Evolutionary conservation across 2,329 filamentous ascomycete species (phyloP).

Genomic region (Tolypocladium ovalisporum): DNA sequence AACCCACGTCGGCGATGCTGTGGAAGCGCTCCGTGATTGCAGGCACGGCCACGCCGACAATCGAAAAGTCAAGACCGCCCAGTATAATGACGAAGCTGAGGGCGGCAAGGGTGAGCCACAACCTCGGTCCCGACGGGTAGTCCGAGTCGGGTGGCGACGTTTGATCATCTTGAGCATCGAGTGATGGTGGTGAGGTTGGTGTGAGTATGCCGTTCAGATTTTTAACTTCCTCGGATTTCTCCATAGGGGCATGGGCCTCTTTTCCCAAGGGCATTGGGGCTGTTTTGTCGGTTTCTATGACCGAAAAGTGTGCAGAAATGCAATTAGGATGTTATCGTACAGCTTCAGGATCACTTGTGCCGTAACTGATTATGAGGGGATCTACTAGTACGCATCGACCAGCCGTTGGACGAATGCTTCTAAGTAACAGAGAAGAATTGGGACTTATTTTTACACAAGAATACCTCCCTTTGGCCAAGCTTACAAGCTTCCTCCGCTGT

Average conservation of each 20-base stretch:
- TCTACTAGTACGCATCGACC: background rate
- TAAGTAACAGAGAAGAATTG: background rate
- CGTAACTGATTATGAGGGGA: too few species aligned
- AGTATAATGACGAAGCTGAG: constrained; percentile 2
- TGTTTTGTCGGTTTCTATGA: background rate
- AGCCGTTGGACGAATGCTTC: background rate
- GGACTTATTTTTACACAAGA: background rate
- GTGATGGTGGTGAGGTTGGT: background rate
- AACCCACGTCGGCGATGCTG: constrained; percentile 10
- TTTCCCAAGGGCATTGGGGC: background rate
- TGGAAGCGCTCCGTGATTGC: constrained; percentile 14
- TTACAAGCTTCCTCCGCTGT: too few species aligned
- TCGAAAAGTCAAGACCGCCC: constrained; percentile 12
- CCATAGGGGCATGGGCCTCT: background rate
- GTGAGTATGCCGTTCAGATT: background rate
- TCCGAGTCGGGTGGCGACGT: background rate
- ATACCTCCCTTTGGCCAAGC: too few species aligned
- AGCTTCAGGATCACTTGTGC: background rate
- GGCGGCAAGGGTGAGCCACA: background rate
- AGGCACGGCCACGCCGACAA: constrained; percentile 14
- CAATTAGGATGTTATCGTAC: background rate
- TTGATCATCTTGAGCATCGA: background rate
- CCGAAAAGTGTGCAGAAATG: background rate
- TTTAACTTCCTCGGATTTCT: background rate
- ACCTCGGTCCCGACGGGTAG: background rate